Conservation (phyloP, 1,139 yeast species). For the Nakaseomyces kungkrabaensis region DNA sequence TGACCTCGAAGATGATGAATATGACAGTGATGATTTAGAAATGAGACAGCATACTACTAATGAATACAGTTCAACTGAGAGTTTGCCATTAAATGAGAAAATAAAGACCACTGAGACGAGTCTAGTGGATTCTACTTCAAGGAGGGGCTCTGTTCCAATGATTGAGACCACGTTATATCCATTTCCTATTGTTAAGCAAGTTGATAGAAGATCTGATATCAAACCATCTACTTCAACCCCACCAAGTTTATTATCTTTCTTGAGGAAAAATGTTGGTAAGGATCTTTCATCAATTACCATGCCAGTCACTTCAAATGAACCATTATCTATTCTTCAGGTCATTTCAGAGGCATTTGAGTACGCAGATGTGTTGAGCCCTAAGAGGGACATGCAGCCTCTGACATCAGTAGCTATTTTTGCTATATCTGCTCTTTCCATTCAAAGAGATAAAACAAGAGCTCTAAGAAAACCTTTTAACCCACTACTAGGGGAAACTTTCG, state of each 20-base stretch:
- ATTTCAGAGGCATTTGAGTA: slow-evolving; percentile 76
- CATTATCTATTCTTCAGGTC: slow-evolving; percentile 70
- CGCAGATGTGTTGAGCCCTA: slow-evolving; percentile 46
- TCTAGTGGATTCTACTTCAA: slow-evolving; percentile 1
- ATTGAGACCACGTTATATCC: slow-evolving; percentile 44
- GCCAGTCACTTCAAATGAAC: slow-evolving; percentile 94
- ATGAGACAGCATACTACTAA: not conserved
- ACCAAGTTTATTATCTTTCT: slow-evolving; percentile 68
- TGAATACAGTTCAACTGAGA: slow-evolving; percentile 1
- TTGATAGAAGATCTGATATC: slow-evolving; percentile 53
- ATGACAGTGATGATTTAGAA: slow-evolving; percentile 1
- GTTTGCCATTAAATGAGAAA: not conserved
- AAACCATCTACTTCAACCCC: slow-evolving; percentile 56
- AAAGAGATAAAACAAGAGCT: slow-evolving; percentile 65
- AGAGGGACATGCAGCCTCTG: slow-evolving; percentile 55
- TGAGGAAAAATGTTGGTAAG: slow-evolving; percentile 87
- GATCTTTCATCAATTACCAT: slow-evolving; percentile 78
- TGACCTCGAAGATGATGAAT: slow-evolving; percentile 2
- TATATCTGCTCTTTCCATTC: slow-evolving; percentile 57
- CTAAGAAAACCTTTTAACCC: slow-evolving; percentile 90
- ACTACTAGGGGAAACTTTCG: slow-evolving; percentile 77
- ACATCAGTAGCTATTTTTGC: slow-evolving; percentile 72
- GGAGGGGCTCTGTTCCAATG: not conserved
- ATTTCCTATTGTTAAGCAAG: slow-evolving; percentile 38
- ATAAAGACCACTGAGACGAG: not conserved